phyloP scores from a whole-genome alignment of 805 yeast species.

The Candida ulmi region DNA sequence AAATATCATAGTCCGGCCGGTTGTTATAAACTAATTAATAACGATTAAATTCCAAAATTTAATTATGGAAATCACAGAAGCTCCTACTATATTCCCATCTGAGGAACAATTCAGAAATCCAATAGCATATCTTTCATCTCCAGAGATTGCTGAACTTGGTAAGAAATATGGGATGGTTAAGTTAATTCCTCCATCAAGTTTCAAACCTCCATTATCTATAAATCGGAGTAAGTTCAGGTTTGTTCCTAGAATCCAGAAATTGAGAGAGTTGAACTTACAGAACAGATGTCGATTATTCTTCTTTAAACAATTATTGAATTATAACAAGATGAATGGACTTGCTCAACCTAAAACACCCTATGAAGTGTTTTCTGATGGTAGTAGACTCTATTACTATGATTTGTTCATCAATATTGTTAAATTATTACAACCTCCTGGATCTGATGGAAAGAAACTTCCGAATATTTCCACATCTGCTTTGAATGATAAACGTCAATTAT shows the following conservation, averaged over 20 bases:
- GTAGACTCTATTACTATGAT: conserved; percentile 31
- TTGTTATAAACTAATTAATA: no score
- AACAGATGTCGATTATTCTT: conserved; percentile 62
- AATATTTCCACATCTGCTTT: conserved; percentile 10
- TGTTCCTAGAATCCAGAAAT: conserved; percentile 61
- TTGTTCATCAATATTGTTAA: conserved; percentile 30
- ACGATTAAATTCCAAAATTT: not conserved
- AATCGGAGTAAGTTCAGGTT: conserved; percentile 50
- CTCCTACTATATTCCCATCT: conserved; percentile 55
- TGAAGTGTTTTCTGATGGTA: conserved; percentile 5
- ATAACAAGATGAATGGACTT: conserved; percentile 36
- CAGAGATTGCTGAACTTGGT: conserved; percentile 41
- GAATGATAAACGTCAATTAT: conserved; percentile 16
- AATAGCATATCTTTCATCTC: conserved; percentile 52
- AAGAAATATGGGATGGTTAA: conserved; percentile 68
- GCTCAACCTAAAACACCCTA: conserved; percentile 7
- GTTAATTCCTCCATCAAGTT: conserved; percentile 52
- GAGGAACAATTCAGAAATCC: conserved; percentile 59
- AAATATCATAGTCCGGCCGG: no score
- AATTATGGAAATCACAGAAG: conserved; percentile 10
- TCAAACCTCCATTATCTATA: conserved; percentile 49
- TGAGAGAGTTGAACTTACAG: conserved; percentile 57
- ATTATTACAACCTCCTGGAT: conserved; percentile 7
- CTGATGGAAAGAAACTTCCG: conserved; percentile 1
- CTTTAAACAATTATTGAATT: conserved; percentile 55